Percentiles rank a stretch among this genome's conserved stretches.
phyloP scores from a whole-genome alignment of 176 grass and related monocot genomes.

The Cenchrus americanus region DNA sequence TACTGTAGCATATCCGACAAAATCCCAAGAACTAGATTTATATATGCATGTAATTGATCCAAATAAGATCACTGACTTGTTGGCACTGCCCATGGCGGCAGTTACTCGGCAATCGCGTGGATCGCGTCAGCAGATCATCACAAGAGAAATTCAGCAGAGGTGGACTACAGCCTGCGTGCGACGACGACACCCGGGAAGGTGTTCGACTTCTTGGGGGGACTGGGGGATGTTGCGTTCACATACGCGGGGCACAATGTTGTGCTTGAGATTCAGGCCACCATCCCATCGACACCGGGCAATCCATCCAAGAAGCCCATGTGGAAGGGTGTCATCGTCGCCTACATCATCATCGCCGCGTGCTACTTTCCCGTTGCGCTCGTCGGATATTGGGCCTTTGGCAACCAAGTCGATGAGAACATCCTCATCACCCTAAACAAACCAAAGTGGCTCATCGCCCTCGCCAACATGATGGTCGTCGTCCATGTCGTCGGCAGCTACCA shows the following conservation, averaged over 20 bases:
- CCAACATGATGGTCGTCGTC: slow-evolving; percentile 92
- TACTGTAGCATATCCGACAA: slow-evolving; percentile 11
- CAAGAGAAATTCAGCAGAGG: slow-evolving; percentile 16
- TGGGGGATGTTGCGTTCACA: slow-evolving; percentile 73
- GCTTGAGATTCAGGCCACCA: slow-evolving; percentile 92
- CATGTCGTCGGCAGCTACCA: slow-evolving; percentile 69
- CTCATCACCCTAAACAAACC: slow-evolving; percentile 62
- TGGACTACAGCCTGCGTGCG: slow-evolving; percentile 48
- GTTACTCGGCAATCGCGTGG: slow-evolving; percentile 89
- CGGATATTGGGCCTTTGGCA: slow-evolving; percentile 83
- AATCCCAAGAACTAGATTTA: too few species aligned
- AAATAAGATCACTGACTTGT: not conserved
- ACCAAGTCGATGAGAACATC: slow-evolving; percentile 55
- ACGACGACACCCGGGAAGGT: slow-evolving; percentile 56
- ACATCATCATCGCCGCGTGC: slow-evolving; percentile 76
- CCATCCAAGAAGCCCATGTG: slow-evolving; percentile 97
- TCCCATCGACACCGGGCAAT: slow-evolving; percentile 74
- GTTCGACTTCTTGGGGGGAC: slow-evolving; percentile 62
- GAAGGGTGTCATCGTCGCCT: slow-evolving; percentile 87
- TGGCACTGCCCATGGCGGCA: slow-evolving; percentile 1
- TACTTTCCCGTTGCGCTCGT: slow-evolving; percentile 81
- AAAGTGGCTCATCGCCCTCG: slow-evolving; percentile 77
- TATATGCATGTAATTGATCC: too few species aligned
- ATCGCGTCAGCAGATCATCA: slow-evolving; percentile 52
- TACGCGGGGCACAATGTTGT: slow-evolving; percentile 90